These are phyloP conservation scores for Delitschia confertaspora DNA, from an alignment of 495 filamentous ascomycete species.

Conservation along the genomic window DNA sequence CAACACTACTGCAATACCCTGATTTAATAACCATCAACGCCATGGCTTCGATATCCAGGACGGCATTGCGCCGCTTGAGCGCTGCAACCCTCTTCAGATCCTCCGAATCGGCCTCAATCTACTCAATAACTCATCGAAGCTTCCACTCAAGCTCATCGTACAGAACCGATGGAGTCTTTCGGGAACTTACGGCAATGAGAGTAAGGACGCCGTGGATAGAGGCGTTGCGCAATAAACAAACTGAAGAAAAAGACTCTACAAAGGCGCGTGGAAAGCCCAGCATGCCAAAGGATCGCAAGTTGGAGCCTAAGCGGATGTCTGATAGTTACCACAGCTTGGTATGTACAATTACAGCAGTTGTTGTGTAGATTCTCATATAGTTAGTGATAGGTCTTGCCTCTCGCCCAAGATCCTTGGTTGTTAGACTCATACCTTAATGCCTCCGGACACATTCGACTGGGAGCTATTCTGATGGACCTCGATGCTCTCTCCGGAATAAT, in stretches of 20 bases:
- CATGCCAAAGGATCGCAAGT: conserved; percentile 38
- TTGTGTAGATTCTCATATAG: conserved; percentile 21
- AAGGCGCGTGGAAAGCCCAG: conserved; percentile 28
- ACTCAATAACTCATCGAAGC: background rate
- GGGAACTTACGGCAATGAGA: conserved; percentile 45
- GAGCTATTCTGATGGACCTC: conserved; percentile 70
- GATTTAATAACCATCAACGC: no score
- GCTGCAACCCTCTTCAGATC: background rate
- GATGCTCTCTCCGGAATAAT: conserved; percentile 74
- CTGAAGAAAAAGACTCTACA: conserved; percentile 32
- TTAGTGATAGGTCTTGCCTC: conserved; percentile 47
- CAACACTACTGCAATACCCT: conserved; percentile 1
- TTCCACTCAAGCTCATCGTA: conserved; percentile 22
- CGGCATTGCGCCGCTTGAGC: conserved; percentile 8
- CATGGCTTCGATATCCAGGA: conserved; percentile 14
- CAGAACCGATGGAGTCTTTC: conserved; percentile 45
- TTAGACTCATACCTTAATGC: conserved; percentile 61
- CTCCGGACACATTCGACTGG: conserved; percentile 57
- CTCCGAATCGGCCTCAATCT: background rate
- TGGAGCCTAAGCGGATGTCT: conserved; percentile 55
- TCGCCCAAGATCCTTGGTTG: conserved; percentile 63
- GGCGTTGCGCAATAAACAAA: conserved; percentile 47
- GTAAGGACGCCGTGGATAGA: conserved; percentile 65
- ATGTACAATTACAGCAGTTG: conserved; percentile 24
- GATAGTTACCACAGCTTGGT: conserved; percentile 58